Evolutionary conservation across 306 rosid species (phyloP).

Genomic region (Carpinus fangiana): DNA sequence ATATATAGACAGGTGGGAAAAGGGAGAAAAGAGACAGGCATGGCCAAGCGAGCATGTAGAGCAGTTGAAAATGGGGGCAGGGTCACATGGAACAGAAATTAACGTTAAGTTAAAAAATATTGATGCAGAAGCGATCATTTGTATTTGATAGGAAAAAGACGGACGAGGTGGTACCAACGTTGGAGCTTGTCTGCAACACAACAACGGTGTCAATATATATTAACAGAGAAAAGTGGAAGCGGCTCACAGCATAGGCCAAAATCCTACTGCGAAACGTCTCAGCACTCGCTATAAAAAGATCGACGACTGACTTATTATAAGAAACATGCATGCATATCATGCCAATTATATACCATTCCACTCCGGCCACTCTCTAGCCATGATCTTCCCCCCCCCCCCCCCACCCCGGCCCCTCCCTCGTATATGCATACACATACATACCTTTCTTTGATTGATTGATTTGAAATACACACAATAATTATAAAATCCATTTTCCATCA

Average conservation of each 20-base stretch:
- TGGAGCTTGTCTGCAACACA: slow-evolving; percentile 41
- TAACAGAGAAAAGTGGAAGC: slow-evolving; percentile 17
- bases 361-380: background rate
- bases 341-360: background rate
- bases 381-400: background rate
- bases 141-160: slow-evolving; percentile 47
- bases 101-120: slow-evolving; percentile 31
- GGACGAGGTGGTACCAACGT: slow-evolving; percentile 34
- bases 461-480: background rate
- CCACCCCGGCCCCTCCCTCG: background rate
- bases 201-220: slow-evolving; percentile 37
- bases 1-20: background rate
- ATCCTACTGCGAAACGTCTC: slow-evolving; percentile 8
- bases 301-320: background rate
- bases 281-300: background rate
- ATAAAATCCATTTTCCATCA: background rate
- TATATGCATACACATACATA: background rate
- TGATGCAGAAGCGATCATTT: slow-evolving; percentile 35
- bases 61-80: slow-evolving; percentile 7
- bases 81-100: slow-evolving; percentile 27
- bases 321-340: slow-evolving; percentile 7
- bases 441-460: background rate
- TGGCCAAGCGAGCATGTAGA: background rate
- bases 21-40: background rate
- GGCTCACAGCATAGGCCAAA: slow-evolving; percentile 43